Base-by-base conservation (phyloP, 2,329 filamentous ascomycete species). In the Xylaria sp. region DNA sequence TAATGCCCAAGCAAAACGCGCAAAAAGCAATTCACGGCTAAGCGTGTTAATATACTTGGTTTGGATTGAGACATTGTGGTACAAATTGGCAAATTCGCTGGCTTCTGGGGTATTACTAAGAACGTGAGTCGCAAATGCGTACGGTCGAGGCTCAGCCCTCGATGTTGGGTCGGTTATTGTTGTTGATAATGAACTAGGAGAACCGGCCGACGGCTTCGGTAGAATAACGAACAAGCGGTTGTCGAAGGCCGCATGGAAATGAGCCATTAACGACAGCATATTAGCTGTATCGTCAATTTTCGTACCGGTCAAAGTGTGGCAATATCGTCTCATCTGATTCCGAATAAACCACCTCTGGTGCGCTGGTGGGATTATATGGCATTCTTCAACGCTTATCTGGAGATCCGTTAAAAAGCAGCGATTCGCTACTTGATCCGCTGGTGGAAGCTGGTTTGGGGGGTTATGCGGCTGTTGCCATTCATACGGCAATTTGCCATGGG, bases 401-500 rank as follows among this genome's bases (percentile, higher is more conserved):
- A 58, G 8, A 58, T 32, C 36, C 39, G 36, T 58, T 19, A 58
- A 30, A 4, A 58, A 30, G 55, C 55, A 58, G 39, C 55, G 34
- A 27, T 21, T 9, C 19, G 34, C 24, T 42, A 24, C 3, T 45
- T 50, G 47, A 12, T 11, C 12, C 5, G 11, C 6, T 45, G 39
- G 14, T 17, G 39, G 39, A 17, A 6, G 39, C 39, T 17, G 36
- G 14, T 47, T 11, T 3, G 39, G 21, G 5, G 39, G 55, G 11
- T 30, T 30, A 47, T 58, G 39, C 36, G 24, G 36, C 24, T 47
- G 39, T 47, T n/a, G 55, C 55, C 39, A 58, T 19, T 58, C 39
- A 14, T 11, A n/a, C 14, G 39, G 55, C 11, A 58, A 61, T 45
- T 30, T 45, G 59, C 36, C 42, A 47, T 47, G 42, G 7, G 42